phyloP scores from a whole-genome alignment of 2,329 filamentous ascomycete genomes.

The Cercospora zeina region DNA sequence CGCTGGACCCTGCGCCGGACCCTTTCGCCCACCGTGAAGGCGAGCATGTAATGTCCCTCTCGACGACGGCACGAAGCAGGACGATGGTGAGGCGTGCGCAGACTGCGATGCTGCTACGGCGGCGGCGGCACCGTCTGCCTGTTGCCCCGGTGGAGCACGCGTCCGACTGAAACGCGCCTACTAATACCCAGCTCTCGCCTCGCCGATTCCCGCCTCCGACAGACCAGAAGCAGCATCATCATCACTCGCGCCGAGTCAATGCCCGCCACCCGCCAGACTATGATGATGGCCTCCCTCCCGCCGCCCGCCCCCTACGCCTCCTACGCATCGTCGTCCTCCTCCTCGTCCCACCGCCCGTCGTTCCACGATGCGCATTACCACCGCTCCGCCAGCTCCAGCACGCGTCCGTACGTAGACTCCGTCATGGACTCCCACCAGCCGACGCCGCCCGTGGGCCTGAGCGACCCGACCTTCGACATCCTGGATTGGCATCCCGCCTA shows the following conservation, averaged over 20 bases:
- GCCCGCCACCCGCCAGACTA: not conserved
- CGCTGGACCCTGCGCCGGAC: not conserved
- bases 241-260: slow-evolving; percentile 1
- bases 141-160: not conserved
- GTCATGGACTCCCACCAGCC: slow-evolving; percentile 25
- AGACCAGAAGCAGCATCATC: not conserved
- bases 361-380: not conserved
- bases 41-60: no score
- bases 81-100: not conserved
- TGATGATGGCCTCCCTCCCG: slow-evolving; percentile 6
- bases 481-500: slow-evolving; percentile 93
- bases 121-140: no score
- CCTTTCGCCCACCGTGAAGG: not conserved
- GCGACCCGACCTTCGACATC: slow-evolving; percentile 66
- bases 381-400: slow-evolving; percentile 1
- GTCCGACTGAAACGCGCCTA: not conserved
- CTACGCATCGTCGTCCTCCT: not conserved
- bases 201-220: not conserved
- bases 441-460: slow-evolving; percentile 30
- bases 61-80: not conserved
- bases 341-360: slow-evolving; percentile 1
- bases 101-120: not conserved
- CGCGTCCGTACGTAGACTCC: slow-evolving; percentile 17
- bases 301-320: not conserved
- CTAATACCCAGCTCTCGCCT: not conserved